Percentiles rank a stretch among this genome's conserved stretches.
phyloP scores from a whole-genome alignment of 148 eudicot species.

The Cornus kousa region DNA sequence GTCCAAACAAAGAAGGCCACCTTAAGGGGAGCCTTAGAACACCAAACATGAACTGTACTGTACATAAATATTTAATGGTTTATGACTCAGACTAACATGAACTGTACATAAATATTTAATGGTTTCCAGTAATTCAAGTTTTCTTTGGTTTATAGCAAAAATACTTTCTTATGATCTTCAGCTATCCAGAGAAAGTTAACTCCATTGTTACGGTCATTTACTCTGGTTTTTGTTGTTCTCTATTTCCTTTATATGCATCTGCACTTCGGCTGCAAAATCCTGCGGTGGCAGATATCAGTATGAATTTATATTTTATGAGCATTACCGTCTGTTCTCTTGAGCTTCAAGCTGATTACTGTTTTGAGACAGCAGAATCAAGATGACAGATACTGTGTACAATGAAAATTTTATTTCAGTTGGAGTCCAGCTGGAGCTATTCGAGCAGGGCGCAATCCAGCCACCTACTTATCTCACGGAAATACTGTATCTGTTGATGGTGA shows the following conservation, averaged over 20 bases:
- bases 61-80: no score
- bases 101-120: background rate
- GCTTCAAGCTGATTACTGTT: background rate
- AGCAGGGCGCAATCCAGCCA: constrained; percentile 94
- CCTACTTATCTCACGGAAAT: constrained; percentile 63
- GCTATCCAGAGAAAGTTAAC: background rate
- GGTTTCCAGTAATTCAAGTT: background rate
- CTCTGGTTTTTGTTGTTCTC: background rate
- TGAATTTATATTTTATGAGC: background rate
- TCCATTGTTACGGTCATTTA: background rate
- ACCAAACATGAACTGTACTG: no score
- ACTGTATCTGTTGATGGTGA: constrained; percentile 73
- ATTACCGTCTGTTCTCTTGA: constrained; percentile 8
- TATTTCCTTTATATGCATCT: constrained; percentile 1
- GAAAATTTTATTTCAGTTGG: constrained; percentile 56
- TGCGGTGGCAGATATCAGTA: background rate
- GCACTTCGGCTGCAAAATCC: background rate
- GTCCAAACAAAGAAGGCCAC: no score
- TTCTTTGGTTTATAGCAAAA: background rate
- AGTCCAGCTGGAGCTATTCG: constrained; percentile 94
- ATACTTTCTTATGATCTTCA: background rate
- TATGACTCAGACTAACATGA: background rate
- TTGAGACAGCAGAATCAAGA: constrained; percentile 2
- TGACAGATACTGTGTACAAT: background rate
- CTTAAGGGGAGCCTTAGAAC: no score